A percentile compares a stretch with the other conserved stretches of the same genome.
phyloP scores from a whole-genome alignment of 495 filamentous ascomycete genomes.

The Neurospora intermedia region DNA sequence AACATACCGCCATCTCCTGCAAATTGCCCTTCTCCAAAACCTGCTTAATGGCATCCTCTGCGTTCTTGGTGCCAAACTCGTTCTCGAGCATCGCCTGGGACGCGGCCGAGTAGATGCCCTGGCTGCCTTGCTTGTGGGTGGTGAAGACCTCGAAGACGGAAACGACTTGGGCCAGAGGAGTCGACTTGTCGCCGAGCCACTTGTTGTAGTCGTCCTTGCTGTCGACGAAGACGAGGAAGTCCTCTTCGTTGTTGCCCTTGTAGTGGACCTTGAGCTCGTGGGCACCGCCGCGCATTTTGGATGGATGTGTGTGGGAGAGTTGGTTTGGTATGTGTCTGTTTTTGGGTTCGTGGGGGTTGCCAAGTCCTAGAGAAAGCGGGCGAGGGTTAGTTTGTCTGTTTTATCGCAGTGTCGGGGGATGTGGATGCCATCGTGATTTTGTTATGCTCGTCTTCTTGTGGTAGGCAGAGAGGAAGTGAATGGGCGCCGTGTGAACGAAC shows the following conservation, averaged over 20 bases:
- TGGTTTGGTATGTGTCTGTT: conserved; percentile 11
- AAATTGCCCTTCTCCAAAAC: conserved; percentile 68
- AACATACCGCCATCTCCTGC: conserved; percentile 57
- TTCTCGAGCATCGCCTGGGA: conserved; percentile 64
- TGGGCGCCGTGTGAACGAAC: not conserved
- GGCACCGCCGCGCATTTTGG: conserved; percentile 71
- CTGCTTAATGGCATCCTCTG: conserved; percentile 66
- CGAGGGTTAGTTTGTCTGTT: not conserved
- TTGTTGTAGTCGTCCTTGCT: conserved; percentile 57
- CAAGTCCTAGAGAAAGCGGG: not conserved
- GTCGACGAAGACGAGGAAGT: conserved; percentile 88
- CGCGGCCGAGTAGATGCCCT: conserved; percentile 66
- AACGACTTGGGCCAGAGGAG: conserved; percentile 76
- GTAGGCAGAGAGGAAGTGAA: not conserved
- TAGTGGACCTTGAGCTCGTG: conserved; percentile 72
- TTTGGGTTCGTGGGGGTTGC: not conserved
- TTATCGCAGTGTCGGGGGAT: not conserved
- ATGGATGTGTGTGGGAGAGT: conserved; percentile 10
- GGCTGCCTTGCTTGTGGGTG: conserved; percentile 83
- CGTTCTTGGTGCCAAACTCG: conserved; percentile 73
- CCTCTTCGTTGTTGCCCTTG: conserved; percentile 70
- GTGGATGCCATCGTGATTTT: not conserved
- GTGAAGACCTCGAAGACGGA: conserved; percentile 83
- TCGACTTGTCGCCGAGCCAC: conserved; percentile 71
- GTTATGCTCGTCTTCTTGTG: not conserved